phyloP scores from a whole-genome alignment of 495 filamentous ascomycete genomes.

The Achaetomiella virescens region DNA sequence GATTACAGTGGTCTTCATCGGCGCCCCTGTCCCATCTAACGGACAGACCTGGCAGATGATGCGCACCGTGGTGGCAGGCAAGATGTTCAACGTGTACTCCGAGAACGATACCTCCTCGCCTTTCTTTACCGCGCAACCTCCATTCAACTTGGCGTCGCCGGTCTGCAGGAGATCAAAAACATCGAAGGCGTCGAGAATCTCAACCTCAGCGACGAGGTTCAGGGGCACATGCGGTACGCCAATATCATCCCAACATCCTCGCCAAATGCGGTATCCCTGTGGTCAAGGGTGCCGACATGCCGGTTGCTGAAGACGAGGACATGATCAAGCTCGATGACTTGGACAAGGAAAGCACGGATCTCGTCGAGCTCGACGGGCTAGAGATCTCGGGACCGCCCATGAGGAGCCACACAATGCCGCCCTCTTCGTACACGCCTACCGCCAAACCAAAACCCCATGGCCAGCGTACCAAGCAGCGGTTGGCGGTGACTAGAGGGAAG shows the following conservation, averaged over 20 bases:
- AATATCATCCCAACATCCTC: constrained; percentile 64
- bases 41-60: constrained; percentile 60
- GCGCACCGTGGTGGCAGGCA: constrained; percentile 64
- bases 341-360: constrained; percentile 22
- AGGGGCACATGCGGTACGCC: constrained; percentile 67
- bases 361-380: constrained; percentile 50
- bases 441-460: neutral
- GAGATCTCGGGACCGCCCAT: constrained; percentile 1
- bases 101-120: constrained; percentile 71
- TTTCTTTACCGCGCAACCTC: constrained; percentile 74
- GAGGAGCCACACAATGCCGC: neutral
- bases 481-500: constrained; percentile 17
- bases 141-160: constrained; percentile 70
- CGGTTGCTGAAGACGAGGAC: constrained; percentile 53
- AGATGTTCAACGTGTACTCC: constrained; percentile 71
- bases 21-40: constrained; percentile 67
- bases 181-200: constrained; percentile 70
- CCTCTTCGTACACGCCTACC: neutral
- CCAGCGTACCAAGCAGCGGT: constrained; percentile 8
- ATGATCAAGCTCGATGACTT: constrained; percentile 32
- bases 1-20: constrained; percentile 77
- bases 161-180: constrained; percentile 56
- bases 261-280: constrained; percentile 62
- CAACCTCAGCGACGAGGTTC: constrained; percentile 64
- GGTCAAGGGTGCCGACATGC: constrained; percentile 44